Evolutionary conservation across 192 early-diverging fungal genomes (phyloP).

Genomic region (Podila clonocystis): DNA sequence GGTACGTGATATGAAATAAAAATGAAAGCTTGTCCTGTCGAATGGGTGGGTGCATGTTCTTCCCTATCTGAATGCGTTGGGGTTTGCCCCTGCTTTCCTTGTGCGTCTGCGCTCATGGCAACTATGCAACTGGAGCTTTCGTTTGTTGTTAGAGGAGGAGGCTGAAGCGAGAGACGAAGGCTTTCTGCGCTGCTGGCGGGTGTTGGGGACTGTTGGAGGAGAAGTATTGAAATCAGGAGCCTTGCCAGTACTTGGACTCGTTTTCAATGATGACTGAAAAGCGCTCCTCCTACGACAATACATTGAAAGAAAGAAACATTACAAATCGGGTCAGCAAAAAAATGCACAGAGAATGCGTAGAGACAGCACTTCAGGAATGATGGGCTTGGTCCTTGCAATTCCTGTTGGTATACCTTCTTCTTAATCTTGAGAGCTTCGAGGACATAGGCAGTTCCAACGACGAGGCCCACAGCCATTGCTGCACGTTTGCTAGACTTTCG

Average conservation of each 20-base stretch:
- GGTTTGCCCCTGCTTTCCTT: background rate
- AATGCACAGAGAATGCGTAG: background rate
- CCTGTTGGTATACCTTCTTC: conserved; percentile 31
- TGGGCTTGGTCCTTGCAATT: no score
- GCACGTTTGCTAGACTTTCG: conserved; percentile 48
- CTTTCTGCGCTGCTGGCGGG: background rate
- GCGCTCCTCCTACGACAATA: conserved; percentile 36
- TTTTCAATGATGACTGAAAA: conserved; percentile 43
- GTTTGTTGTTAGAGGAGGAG: background rate
- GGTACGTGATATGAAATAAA: background rate
- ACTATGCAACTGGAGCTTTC: background rate
- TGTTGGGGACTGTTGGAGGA: no score
- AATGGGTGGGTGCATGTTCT: background rate
- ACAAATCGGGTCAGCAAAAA: background rate
- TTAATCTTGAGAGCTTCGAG: conserved; percentile 53
- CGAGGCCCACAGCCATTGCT: conserved; percentile 29
- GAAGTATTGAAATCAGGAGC: conserved; percentile 15
- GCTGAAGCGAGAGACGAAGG: background rate
- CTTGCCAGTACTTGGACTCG: conserved; percentile 46
- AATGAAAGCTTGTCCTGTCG: background rate
- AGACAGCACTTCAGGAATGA: background rate
- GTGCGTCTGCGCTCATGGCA: no score
- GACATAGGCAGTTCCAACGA: conserved; percentile 39
- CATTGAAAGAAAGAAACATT: background rate
- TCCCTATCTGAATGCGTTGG: background rate